These are phyloP conservation scores for Aspergillus udagawae DNA, from an alignment of 2,329 filamentous ascomycete species.

Conservation along the genomic window DNA sequence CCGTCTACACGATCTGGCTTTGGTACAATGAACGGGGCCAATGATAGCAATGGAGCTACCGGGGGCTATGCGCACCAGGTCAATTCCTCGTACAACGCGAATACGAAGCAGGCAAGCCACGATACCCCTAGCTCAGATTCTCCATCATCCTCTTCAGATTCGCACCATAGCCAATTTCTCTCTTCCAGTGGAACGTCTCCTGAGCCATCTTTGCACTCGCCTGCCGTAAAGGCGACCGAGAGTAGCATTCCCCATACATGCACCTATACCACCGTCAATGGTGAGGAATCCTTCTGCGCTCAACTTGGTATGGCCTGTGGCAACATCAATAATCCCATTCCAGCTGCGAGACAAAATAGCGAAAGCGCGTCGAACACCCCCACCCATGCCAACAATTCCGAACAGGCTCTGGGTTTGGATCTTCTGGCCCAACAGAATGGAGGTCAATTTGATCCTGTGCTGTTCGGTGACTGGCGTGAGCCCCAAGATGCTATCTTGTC, in stretches of 20 bases:
- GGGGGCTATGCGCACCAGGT: constrained; percentile 4
- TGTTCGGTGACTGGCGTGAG: constrained; percentile 91
- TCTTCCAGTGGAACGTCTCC: constrained; percentile 51
- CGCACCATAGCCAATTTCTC: constrained; percentile 38
- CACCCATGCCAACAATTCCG: constrained; percentile 11
- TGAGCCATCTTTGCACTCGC: constrained; percentile 43
- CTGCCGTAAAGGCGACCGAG: constrained; percentile 37
- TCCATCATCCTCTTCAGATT: constrained; percentile 47
- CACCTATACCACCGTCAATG: constrained; percentile 29
- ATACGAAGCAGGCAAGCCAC: constrained; percentile 19
- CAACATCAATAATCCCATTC: constrained; percentile 42
- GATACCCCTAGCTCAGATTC: constrained; percentile 43
- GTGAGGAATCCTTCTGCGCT: constrained; percentile 44
- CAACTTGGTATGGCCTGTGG: constrained; percentile 44
- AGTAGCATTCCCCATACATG: constrained; percentile 25
- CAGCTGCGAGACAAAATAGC: constrained; percentile 33
- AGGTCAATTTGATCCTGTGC: constrained; percentile 81
- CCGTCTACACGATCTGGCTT: background rate
- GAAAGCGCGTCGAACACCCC: constrained; percentile 28
- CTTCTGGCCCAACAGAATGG: constrained; percentile 77
- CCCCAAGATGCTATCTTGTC: constrained; percentile 76
- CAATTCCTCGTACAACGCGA: constrained; percentile 18
- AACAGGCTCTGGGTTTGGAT: constrained; percentile 43
- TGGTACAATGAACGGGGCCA: constrained; percentile 9
- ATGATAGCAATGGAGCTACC: constrained; percentile 10